phyloP scores from a whole-genome alignment of 345 rosid species.

The Melaleuca quinquenervia region DNA sequence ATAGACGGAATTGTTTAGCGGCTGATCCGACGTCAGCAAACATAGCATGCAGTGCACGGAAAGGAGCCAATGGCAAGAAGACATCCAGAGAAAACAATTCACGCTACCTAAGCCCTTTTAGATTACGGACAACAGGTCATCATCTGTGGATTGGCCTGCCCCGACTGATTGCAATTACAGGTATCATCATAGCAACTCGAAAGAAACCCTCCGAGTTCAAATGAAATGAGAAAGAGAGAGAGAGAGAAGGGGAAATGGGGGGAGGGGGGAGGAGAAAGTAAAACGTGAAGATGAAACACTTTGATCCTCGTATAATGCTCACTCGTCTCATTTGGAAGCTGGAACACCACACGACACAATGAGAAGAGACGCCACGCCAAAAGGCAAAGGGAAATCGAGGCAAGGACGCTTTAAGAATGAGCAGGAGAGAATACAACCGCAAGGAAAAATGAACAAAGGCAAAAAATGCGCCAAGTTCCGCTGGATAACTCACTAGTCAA shows the following conservation, averaged over 20 bases:
- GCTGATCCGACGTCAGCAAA: no score
- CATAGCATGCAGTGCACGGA: no score
- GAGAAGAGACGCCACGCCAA: background rate
- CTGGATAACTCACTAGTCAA: conserved; percentile 27
- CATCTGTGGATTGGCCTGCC: background rate
- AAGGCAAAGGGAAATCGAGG: background rate
- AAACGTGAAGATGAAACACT: background rate
- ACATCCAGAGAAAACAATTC: background rate
- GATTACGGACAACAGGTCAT: background rate
- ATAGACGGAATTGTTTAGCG: background rate
- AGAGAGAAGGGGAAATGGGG: background rate
- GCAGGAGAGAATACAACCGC: background rate
- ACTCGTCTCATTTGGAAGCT: background rate
- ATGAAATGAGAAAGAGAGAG: background rate
- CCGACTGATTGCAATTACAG: background rate
- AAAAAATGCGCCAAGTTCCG: background rate
- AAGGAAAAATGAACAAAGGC: background rate
- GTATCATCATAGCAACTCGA: background rate
- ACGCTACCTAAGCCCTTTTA: no score
- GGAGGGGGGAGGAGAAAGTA: background rate
- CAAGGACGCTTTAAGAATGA: conserved; percentile 22
- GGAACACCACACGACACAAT: background rate
- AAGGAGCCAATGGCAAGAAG: background rate
- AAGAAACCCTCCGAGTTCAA: background rate
- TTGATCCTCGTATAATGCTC: background rate